Percentiles rank a stretch among this genome's conserved stretches.
Evolutionary conservation across 2,329 filamentous ascomycete genomes (phyloP).

Genomic region (Fusarium duplospermum): DNA sequence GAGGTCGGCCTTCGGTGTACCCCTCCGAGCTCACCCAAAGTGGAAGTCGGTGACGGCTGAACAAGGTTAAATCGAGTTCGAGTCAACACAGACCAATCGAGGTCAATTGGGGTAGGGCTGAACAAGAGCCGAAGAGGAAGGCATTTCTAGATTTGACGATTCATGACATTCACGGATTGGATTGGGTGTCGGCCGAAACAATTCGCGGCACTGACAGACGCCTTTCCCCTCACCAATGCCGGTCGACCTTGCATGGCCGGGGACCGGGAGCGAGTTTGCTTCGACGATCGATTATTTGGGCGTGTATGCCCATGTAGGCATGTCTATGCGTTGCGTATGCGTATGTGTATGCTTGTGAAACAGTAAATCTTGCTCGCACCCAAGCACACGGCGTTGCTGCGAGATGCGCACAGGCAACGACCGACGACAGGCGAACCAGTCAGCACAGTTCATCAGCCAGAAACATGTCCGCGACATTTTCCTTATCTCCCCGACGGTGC

Average conservation of each 20-base stretch:
- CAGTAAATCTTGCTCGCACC: background rate
- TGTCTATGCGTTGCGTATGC: background rate
- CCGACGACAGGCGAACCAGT: background rate
- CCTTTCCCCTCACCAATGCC: slow-evolving; percentile 21
- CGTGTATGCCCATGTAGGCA: background rate
- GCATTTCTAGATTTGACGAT: slow-evolving; percentile 19
- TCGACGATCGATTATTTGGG: slow-evolving; percentile 3
- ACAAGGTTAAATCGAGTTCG: slow-evolving; percentile 20
- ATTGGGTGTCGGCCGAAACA: slow-evolving; percentile 3
- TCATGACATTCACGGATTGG: slow-evolving; percentile 5
- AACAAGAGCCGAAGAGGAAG: slow-evolving; percentile 34
- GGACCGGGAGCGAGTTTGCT: slow-evolving; percentile 14
- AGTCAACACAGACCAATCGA: slow-evolving; percentile 17
- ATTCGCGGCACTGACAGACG: slow-evolving; percentile 4
- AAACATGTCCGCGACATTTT: slow-evolving; percentile 26
- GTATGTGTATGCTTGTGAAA: slow-evolving; percentile 1
- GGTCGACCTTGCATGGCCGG: slow-evolving; percentile 11
- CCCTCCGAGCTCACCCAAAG: slow-evolving; percentile 28
- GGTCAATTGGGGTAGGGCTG: slow-evolving; percentile 38
- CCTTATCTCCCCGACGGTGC: slow-evolving; percentile 29
- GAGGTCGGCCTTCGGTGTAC: slow-evolving; percentile 43
- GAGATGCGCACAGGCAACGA: background rate
- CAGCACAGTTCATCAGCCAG: background rate
- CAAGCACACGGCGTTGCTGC: background rate
- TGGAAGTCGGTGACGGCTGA: slow-evolving; percentile 16